phyloP scores from a whole-genome alignment of 352 stramenopile species.

The Pythium volutum region DNA sequence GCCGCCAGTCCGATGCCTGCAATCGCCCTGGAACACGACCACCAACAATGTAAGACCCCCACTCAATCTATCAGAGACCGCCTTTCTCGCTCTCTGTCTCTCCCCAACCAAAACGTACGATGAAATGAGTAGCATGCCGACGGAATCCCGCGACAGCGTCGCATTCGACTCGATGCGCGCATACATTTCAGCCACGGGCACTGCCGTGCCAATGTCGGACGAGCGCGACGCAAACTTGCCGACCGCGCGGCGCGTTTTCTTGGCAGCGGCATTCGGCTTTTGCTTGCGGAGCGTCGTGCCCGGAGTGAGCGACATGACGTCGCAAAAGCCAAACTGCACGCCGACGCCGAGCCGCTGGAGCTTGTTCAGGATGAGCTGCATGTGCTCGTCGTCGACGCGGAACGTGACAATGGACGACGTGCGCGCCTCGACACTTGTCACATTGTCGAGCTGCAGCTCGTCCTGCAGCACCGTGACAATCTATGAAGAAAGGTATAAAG shows the following conservation, averaged over 20 bases:
- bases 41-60: not conserved
- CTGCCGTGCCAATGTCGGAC: conserved; percentile 75
- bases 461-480: conserved; percentile 79
- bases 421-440: conserved; percentile 80
- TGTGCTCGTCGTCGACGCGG: conserved; percentile 79
- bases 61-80: too few species aligned
- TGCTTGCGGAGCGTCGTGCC: conserved; percentile 75
- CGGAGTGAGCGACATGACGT: conserved; percentile 86
- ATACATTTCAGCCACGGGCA: conserved; percentile 87
- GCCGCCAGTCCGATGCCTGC: conserved; percentile 76
- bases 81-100: not conserved
- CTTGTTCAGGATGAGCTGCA: conserved; percentile 81
- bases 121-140: conserved; percentile 85
- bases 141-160: conserved; percentile 75
- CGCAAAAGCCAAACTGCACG: conserved; percentile 84
- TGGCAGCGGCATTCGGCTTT: conserved; percentile 31
- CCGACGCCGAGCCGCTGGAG: conserved; percentile 79
- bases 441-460: conserved; percentile 79
- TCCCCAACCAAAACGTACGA: conserved; percentile 44
- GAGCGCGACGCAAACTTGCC: conserved; percentile 72
- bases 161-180: conserved; percentile 81
- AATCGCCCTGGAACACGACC: conserved; percentile 44
- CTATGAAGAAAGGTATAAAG: conserved; percentile 18
- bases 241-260: conserved; percentile 61
- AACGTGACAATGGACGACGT: conserved; percentile 87